Percentiles rank a stretch among this genome's conserved stretches.
phyloP scores from a whole-genome alignment of 129 eudicot species.

The Artemisia annua region DNA sequence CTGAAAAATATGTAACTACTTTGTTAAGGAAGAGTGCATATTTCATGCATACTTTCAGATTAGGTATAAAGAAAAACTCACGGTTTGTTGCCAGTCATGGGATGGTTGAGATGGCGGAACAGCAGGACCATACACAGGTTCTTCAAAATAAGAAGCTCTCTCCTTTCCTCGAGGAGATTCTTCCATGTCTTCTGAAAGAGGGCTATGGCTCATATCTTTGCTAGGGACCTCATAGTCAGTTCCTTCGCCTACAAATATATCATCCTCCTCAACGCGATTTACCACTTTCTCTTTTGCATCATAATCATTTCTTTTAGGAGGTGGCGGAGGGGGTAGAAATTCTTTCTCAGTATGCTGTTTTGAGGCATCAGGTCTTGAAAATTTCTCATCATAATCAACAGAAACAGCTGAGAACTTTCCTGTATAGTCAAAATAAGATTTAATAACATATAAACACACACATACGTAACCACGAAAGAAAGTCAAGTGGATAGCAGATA shows the following conservation, averaged over 20 bases:
- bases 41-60: background rate
- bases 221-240: constrained; percentile 72
- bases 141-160: constrained; percentile 51
- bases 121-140: constrained; percentile 90
- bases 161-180: constrained; percentile 90
- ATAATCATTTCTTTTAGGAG: constrained; percentile 43
- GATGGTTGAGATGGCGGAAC: constrained; percentile 83
- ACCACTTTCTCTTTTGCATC: constrained; percentile 57
- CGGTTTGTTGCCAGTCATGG: constrained; percentile 74
- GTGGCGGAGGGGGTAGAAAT: constrained; percentile 86
- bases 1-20: constrained; percentile 35
- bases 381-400: constrained; percentile 60
- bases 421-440: constrained; percentile 27
- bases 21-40: constrained; percentile 1
- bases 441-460: background rate
- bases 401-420: constrained; percentile 52
- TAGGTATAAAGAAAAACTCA: constrained; percentile 23
- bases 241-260: constrained; percentile 96
- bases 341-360: constrained; percentile 58
- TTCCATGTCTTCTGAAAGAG: constrained; percentile 94
- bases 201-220: constrained; percentile 95
- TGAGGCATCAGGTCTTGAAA: constrained; percentile 38
- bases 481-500: background rate
- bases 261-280: constrained; percentile 84
- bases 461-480: background rate